Percentiles rank a stretch among this genome's conserved stretches.
phyloP scores from a whole-genome alignment of 108 stramenopile species.

The Cyclotella cryptica region DNA sequence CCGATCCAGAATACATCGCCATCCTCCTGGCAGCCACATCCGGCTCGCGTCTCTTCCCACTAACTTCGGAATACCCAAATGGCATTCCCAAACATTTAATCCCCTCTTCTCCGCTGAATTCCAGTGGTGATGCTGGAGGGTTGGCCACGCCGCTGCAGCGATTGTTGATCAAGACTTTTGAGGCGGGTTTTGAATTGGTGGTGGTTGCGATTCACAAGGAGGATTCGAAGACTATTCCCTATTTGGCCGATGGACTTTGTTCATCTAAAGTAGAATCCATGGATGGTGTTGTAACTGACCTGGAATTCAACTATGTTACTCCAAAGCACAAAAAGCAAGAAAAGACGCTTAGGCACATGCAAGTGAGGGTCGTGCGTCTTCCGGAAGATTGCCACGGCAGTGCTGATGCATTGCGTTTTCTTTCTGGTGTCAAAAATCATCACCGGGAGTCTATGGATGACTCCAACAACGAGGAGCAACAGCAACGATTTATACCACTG shows the following conservation, averaged over 20 bases:
- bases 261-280: neutral
- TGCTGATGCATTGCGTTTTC: constrained; percentile 72
- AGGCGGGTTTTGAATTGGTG: constrained; percentile 50
- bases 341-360: constrained; percentile 2
- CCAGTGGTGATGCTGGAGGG: neutral
- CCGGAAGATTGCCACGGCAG: constrained; percentile 67
- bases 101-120: constrained; percentile 43
- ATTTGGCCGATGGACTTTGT: constrained; percentile 23
- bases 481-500: constrained; percentile 25
- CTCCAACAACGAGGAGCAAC: neutral
- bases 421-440: constrained; percentile 30
- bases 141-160: constrained; percentile 55
- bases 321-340: neutral
- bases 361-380: constrained; percentile 58
- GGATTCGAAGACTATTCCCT: constrained; percentile 61
- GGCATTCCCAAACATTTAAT: constrained; percentile 77
- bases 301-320: constrained; percentile 1
- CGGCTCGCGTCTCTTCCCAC: constrained; percentile 78
- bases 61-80: constrained; percentile 57
- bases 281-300: constrained; percentile 7
- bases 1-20: constrained; percentile 39
- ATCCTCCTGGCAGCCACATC: constrained; percentile 73
- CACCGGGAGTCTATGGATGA: neutral
- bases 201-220: constrained; percentile 63
- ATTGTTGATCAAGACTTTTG: constrained; percentile 40